Evolutionary conservation across 805 yeast genomes (phyloP).

Genomic region (Saccharomycopsis javanensis): DNA sequence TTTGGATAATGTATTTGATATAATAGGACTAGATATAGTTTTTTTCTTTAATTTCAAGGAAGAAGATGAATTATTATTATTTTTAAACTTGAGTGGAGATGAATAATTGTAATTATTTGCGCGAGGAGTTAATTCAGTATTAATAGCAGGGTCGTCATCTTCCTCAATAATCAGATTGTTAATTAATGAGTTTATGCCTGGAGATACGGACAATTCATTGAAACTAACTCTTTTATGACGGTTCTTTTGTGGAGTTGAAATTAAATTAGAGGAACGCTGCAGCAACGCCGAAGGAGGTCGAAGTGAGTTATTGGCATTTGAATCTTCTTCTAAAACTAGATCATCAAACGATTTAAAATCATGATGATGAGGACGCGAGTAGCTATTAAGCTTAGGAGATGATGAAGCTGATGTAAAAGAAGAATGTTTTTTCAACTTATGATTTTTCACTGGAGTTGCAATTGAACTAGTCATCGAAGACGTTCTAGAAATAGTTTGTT

Average conservation of each 20-base stretch:
- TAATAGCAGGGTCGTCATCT: background rate
- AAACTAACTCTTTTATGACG: constrained; percentile 3
- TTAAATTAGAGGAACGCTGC: background rate
- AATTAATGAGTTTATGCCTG: background rate
- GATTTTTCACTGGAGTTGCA: background rate
- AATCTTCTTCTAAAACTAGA: background rate
- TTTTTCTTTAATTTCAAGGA: background rate
- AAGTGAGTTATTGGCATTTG: background rate
- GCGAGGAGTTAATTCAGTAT: background rate
- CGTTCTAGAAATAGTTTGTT: constrained; percentile 8
- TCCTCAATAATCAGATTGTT: constrained; percentile 2
- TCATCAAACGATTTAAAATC: background rate
- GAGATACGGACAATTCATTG: background rate
- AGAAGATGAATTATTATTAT: background rate
- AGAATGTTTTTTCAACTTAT: constrained; percentile 2
- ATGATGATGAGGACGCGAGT: background rate
- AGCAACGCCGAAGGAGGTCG: background rate
- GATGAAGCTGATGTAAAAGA: constrained; percentile 1
- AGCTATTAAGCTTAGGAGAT: background rate
- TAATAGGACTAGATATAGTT: background rate
- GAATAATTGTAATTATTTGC: background rate
- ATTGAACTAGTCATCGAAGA: constrained; percentile 1
- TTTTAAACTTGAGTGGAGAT: background rate
- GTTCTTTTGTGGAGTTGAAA: background rate
- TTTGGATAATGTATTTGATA: background rate